Conservation (phyloP, 1,284 basidiomycete genomes). For the Ceratobasidium sp. region DNA sequence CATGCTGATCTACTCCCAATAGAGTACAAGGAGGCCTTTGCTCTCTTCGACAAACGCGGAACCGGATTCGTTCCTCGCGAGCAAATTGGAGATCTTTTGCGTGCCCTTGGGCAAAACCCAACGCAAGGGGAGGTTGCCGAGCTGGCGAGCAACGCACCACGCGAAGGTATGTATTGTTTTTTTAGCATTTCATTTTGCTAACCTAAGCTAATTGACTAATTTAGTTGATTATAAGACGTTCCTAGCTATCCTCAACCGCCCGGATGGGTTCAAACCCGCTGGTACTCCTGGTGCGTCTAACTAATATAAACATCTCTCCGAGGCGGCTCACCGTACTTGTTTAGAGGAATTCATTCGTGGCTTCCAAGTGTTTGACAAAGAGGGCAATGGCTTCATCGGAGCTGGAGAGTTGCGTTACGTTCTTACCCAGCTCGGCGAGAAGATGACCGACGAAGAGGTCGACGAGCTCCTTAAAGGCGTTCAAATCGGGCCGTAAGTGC, state of each 20-base stretch:
- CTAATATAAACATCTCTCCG: background rate
- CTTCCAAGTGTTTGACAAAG: slow-evolving; percentile 99
- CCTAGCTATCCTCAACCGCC: slow-evolving; percentile 91
- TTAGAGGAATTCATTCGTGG: slow-evolving; percentile 98
- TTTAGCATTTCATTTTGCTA: background rate
- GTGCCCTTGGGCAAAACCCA: slow-evolving; percentile 97
- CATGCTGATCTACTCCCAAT: background rate
- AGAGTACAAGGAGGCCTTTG: slow-evolving; percentile 98
- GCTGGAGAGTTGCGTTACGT: slow-evolving; percentile 95
- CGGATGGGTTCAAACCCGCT: slow-evolving; percentile 96
- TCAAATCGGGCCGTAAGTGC: slow-evolving; percentile 83
- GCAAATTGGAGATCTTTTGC: slow-evolving; percentile 93
- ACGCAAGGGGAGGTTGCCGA: slow-evolving; percentile 96
- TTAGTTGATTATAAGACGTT: slow-evolving; percentile 92
- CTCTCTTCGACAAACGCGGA: slow-evolving; percentile 97
- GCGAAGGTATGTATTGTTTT: slow-evolving; percentile 72
- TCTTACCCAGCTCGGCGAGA: slow-evolving; percentile 95
- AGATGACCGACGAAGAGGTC: slow-evolving; percentile 97
- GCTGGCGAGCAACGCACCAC: slow-evolving; percentile 78
- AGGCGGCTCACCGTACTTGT: background rate
- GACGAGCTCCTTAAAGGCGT: slow-evolving; percentile 98
- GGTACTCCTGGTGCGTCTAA: slow-evolving; percentile 81
- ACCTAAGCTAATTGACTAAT: slow-evolving; percentile 36
- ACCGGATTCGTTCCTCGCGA: slow-evolving; percentile 90
- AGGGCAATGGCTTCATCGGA: slow-evolving; percentile 96